phyloP scores from a whole-genome alignment of 345 rosid species.

The Gossypium mustelinum region DNA sequence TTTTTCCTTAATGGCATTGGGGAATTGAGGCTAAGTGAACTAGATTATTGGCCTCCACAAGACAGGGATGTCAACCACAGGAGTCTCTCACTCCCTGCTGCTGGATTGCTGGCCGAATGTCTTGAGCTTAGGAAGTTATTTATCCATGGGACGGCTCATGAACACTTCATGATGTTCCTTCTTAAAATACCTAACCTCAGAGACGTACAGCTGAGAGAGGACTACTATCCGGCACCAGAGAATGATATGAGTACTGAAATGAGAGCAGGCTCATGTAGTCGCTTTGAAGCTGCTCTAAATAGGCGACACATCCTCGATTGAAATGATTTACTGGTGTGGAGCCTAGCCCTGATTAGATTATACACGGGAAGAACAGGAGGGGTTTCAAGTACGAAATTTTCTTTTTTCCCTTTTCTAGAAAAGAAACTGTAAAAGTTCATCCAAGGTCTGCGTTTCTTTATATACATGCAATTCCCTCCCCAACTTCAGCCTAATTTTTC shows the following conservation, averaged over 20 bases:
- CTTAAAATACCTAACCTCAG: slow-evolving; percentile 50
- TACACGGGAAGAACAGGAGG: background rate
- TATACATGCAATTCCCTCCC: slow-evolving; percentile 28
- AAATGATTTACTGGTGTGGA: background rate
- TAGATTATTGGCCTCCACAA: slow-evolving; percentile 92
- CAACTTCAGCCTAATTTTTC: slow-evolving; percentile 17
- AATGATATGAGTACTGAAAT: slow-evolving; percentile 83
- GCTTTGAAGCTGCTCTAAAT: slow-evolving; percentile 79
- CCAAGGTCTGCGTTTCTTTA: background rate
- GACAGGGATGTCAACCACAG: slow-evolving; percentile 86
- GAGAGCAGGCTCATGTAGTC: slow-evolving; percentile 75
- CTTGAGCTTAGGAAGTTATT: slow-evolving; percentile 69
- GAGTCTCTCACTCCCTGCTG: slow-evolving; percentile 72
- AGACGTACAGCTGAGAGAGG: slow-evolving; percentile 85
- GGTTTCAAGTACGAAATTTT: background rate
- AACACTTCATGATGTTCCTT: slow-evolving; percentile 87
- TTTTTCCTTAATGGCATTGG: slow-evolving; percentile 69
- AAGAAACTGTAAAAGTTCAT: background rate
- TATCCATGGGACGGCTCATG: slow-evolving; percentile 88
- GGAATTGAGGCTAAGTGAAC: slow-evolving; percentile 51
- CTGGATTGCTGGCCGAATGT: slow-evolving; percentile 61
- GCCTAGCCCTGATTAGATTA: background rate
- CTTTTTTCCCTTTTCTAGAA: background rate
- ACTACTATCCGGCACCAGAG: slow-evolving; percentile 95
- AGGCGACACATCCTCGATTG: slow-evolving; percentile 54